Conservation (phyloP, 805 yeast genomes). For the Hanseniaspora occidentalis region DNA sequence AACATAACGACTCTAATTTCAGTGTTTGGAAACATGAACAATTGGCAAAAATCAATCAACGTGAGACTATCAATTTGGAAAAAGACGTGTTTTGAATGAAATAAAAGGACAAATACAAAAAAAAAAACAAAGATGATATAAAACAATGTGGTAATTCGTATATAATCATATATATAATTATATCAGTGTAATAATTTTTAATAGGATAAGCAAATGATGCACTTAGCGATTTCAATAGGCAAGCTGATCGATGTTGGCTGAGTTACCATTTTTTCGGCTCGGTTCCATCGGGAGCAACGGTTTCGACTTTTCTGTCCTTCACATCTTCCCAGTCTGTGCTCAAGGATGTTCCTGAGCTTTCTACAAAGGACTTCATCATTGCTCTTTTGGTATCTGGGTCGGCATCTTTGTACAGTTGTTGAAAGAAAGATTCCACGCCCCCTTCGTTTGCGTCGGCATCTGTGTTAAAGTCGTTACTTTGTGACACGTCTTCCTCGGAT, state of each 20-base stretch:
- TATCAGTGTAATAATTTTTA: no score
- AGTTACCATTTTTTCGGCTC: slow-evolving; percentile 40
- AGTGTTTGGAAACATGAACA: slow-evolving; percentile 20
- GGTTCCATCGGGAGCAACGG: slow-evolving; percentile 67
- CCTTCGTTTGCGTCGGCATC: slow-evolving; percentile 28
- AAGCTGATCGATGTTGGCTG: not conserved
- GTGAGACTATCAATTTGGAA: not conserved
- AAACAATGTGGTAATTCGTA: no score
- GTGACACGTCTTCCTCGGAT: slow-evolving; percentile 33
- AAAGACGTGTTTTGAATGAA: not conserved
- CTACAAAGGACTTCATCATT: slow-evolving; percentile 93
- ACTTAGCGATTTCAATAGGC: no score
- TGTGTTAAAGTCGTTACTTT: no score
- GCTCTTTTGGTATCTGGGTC: slow-evolving; percentile 85
- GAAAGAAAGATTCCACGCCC: slow-evolving; percentile 59
- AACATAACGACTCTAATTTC: slow-evolving; percentile 18
- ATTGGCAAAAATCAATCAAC: slow-evolving; percentile 15
- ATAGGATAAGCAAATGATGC: not conserved
- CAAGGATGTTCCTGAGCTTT: slow-evolving; percentile 85
- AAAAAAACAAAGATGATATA: no score
- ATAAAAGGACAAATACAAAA: no score
- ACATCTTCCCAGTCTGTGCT: slow-evolving; percentile 94
- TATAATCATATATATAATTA: no score
- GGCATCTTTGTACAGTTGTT: slow-evolving; percentile 58
- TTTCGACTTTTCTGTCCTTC: slow-evolving; percentile 45